phyloP scores from a whole-genome alignment of 129 eudicot species.

The Heracleum sosnowskyi region DNA sequence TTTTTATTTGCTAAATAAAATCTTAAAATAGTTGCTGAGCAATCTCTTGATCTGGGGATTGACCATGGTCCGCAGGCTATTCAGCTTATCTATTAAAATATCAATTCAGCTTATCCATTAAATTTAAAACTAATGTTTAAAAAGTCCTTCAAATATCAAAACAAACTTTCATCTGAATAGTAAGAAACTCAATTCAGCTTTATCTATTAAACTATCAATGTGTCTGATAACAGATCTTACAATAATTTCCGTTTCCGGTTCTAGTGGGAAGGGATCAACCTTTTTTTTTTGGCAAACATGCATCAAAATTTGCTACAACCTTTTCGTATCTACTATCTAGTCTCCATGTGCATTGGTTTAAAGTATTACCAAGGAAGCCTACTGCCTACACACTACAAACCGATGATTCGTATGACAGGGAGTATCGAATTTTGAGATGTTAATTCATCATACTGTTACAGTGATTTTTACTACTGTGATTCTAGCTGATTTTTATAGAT shows the following conservation, averaged over 20 bases:
- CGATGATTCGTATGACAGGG: background rate
- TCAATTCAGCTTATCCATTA: background rate
- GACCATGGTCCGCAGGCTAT: background rate
- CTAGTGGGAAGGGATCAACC: background rate
- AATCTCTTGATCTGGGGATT: background rate
- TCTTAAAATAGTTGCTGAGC: background rate
- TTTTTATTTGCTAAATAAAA: background rate
- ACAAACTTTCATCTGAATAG: too few relatives aligned
- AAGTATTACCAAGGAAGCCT: background rate
- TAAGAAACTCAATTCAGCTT: background rate
- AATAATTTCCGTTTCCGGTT: background rate
- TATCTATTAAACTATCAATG: background rate
- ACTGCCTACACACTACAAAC: background rate
- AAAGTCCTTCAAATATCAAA: too few relatives aligned
- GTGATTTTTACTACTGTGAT: background rate
- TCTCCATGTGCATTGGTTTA: background rate
- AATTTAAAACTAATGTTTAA: too few relatives aligned
- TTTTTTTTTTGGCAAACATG: background rate
- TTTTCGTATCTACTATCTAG: background rate
- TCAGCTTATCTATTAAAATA: background rate
- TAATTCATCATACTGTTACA: background rate
- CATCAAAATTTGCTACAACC: background rate
- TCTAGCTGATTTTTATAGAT: too few relatives aligned
- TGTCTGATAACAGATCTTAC: background rate
- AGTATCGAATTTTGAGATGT: background rate